Evolutionary conservation across 2,329 filamentous ascomycete species (phyloP), one percentile per base, ranked within the genome.

Genomic region (Aspergillus sp.): DNA sequence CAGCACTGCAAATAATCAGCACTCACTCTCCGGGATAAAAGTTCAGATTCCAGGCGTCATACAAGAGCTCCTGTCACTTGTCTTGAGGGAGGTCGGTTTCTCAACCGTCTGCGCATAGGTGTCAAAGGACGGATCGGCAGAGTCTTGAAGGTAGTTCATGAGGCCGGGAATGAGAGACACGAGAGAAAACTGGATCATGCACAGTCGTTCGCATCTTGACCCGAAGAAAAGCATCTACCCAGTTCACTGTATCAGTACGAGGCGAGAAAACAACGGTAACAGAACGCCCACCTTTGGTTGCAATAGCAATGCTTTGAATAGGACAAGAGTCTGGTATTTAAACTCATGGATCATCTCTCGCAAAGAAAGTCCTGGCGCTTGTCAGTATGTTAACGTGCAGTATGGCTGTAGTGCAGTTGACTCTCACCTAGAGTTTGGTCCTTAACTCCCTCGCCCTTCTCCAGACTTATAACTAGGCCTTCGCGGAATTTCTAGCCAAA

Each of bases 141-240:
- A 96, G 77, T 99, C 95, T 76, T 96, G 88, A n/a, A 99, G 84
- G 68, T 90, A 91, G 68, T 91, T 87, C 69, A 98, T 87, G 57
- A 99, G 85, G 59, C 93, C 92, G 47, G 95, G 95, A 78, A 99
- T 96, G 69, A 99, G 82, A 53, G 93, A 97, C 66, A 99, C 89
- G 46, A 99, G 84, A 44, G 93, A 95, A 78, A 98, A 99, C 75
- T 99, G 95, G 77, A 96, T 93, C 90, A 98, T 96, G 83, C 95
- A 99, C 65, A 99, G 80, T 63, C 90, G 85, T 75, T 99, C 95
- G 75, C 95, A 98, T 67, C 92, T 87, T n/a, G 93, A 92, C 61
- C 95, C 93, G 69, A 98, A 99, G 79, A 99, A 98, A 54, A 99
- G 87, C 90, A 98, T 98, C 93, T 96, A 45, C 11, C 66, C 0